phyloP scores from a whole-genome alignment of 78 protist genomes.

The Neovahlkampfia damariscottae region DNA sequence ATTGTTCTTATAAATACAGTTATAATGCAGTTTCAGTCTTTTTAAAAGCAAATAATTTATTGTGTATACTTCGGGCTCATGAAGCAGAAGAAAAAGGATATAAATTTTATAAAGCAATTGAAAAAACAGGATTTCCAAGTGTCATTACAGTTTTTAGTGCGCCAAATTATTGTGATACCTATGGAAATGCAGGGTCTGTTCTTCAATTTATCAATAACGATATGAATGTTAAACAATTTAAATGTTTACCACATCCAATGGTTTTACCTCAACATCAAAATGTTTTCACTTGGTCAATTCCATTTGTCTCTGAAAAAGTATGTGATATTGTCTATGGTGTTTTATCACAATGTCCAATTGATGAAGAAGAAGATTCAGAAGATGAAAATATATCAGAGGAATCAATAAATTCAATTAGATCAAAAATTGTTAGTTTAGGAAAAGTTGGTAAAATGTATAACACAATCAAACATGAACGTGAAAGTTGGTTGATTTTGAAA shows the following conservation, averaged over 20 bases:
- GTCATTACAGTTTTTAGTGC: slow-evolving; percentile 55
- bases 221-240: slow-evolving; percentile 92
- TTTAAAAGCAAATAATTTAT: slow-evolving; percentile 25
- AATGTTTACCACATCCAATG: slow-evolving; percentile 86
- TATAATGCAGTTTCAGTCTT: slow-evolving; percentile 25
- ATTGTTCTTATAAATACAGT: background rate
- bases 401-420: slow-evolving; percentile 9
- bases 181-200: slow-evolving; percentile 19
- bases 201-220: slow-evolving; percentile 60
- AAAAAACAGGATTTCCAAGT: slow-evolving; percentile 25
- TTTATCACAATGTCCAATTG: slow-evolving; percentile 26
- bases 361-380: slow-evolving; percentile 57
- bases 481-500: slow-evolving; percentile 71
- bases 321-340: background rate
- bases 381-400: background rate
- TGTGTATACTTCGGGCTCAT: slow-evolving; percentile 47
- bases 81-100: slow-evolving; percentile 40
- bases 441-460: slow-evolving; percentile 67
- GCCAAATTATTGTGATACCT: slow-evolving; percentile 58
- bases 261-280: slow-evolving; percentile 95
- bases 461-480: slow-evolving; percentile 71
- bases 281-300: slow-evolving; percentile 94
- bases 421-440: slow-evolving; percentile 60
- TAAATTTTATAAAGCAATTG: background rate
- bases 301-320: slow-evolving; percentile 92